Evolutionary conservation across 257 asterid species (phyloP), one percentile per base, ranked within the genome.

Genomic region (Hygrophila difformis): DNA sequence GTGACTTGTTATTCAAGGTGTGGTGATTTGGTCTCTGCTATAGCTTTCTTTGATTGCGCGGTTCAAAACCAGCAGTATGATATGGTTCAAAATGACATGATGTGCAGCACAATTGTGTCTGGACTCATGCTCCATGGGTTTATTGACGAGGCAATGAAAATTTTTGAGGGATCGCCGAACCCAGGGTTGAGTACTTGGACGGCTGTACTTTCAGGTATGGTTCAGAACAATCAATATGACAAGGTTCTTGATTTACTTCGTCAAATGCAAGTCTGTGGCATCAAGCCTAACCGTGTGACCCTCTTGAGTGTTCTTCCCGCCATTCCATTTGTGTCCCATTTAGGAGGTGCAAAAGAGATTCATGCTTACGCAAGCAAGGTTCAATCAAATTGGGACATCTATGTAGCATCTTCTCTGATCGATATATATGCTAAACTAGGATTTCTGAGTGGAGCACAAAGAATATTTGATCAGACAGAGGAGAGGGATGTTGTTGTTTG

Each of bases 341-440:
- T 79, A 22, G 74, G 62, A 64, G 86, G 62, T 29, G 97, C 74
- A 41, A 84, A 78, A 61, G 93, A 76, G 64, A 64, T 84, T 6
- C 95, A 88, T 65, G 89, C 77, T 31, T 84, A 70, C 49, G 84
- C 89, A 2, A 64, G 76, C 38, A 74, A 67, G 65, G 65, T 62
- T 40, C 60, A 57, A 55, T 71, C 60, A 17, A 69, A 72, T 43
- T 60, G 16, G 46, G 77, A 87, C 53, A 66, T 84, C 18, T 81
- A 78, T 38, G 82, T 81, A 11, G 65, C 80, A 38, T 78, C 95
- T 26, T 81, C 84, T 39, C 40, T 78, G 58, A 73, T 81, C 17
- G 97, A 84, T 67, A 58, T 65, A 16, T 84, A 88, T 56, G 84
- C 86, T 15, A 88, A 88, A 52, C 70, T 84, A 58, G 97, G 97